A percentile compares a stretch with the other conserved stretches of the same genome.
Conservation (phyloP, 2,329 filamentous ascomycete species). For the Alternaria panax region DNA sequence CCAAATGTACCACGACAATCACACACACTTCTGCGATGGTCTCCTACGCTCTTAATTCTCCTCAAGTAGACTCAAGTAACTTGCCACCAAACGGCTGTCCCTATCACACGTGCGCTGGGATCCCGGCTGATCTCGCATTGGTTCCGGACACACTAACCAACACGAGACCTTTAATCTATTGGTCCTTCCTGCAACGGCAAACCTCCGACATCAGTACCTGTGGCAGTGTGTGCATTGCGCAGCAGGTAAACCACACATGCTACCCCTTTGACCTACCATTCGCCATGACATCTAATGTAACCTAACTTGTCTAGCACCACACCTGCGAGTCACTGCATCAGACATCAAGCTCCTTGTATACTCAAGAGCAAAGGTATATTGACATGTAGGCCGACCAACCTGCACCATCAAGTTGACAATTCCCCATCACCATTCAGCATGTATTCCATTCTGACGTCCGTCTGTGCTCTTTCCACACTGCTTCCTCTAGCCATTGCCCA, state of each 20-base stretch:
- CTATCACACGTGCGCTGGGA: slow-evolving; percentile 22
- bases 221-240: slow-evolving; percentile 14
- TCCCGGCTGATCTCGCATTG: slow-evolving; percentile 16
- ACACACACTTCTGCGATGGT: background rate
- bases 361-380: slow-evolving; percentile 7
- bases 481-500: slow-evolving; percentile 21
- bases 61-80: background rate
- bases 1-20: background rate
- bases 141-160: slow-evolving; percentile 21
- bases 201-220: slow-evolving; percentile 19
- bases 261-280: slow-evolving; percentile 15
- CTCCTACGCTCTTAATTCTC: background rate
- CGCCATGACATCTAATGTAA: slow-evolving; percentile 3
- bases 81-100: slow-evolving; percentile 7
- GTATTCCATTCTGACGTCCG: slow-evolving; percentile 14
- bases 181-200: slow-evolving; percentile 21
- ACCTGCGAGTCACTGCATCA: background rate
- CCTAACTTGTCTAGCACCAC: slow-evolving; percentile 3
- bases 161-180: slow-evolving; percentile 7
- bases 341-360: slow-evolving; percentile 9
- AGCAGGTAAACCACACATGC: slow-evolving; percentile 21
- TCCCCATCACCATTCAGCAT: slow-evolving; percentile 12
- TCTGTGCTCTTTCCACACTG: slow-evolving; percentile 16
- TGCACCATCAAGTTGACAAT: background rate
- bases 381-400: background rate